Evolutionary conservation across 129 eudicot genomes (phyloP).

Genomic region (Chrysanthemum seticuspe): DNA sequence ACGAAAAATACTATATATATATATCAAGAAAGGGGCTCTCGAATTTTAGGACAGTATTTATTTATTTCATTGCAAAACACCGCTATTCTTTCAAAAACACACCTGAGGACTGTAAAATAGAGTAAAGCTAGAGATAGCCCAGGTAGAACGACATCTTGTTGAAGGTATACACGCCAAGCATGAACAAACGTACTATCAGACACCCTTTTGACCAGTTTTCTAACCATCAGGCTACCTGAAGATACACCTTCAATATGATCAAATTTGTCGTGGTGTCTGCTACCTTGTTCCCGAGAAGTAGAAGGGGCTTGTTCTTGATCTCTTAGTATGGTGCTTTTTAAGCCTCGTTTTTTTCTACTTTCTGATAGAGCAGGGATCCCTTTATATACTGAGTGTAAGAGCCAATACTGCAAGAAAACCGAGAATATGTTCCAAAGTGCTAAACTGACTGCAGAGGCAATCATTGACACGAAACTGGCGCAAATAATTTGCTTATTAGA

Average conservation of each 20-base stretch:
- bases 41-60: neutral
- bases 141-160: slow-evolving; percentile 86
- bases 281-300: slow-evolving; percentile 31
- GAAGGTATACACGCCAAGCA: slow-evolving; percentile 74
- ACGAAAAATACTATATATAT: neutral
- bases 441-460: too few relatives aligned
- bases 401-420: too few relatives aligned
- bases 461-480: too few relatives aligned
- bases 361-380: too few relatives aligned
- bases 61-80: neutral
- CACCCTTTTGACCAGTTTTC: neutral
- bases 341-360: slow-evolving; percentile 34
- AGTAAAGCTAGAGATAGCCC: slow-evolving; percentile 83
- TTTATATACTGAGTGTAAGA: too few relatives aligned
- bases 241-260: slow-evolving; percentile 22
- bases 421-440: too few relatives aligned
- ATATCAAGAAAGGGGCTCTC: neutral
- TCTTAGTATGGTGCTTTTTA: slow-evolving; percentile 13
- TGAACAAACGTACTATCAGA: slow-evolving; percentile 41
- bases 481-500: too few relatives aligned
- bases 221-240: slow-evolving; percentile 7
- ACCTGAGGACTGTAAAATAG: slow-evolving; percentile 90
- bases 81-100: neutral
- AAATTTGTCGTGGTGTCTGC: slow-evolving; percentile 3
- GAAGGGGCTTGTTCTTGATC: slow-evolving; percentile 41